These are phyloP conservation scores for Juglanconis juglandina DNA, from an alignment of 2,329 filamentous ascomycete species.

Conservation along the genomic window DNA sequence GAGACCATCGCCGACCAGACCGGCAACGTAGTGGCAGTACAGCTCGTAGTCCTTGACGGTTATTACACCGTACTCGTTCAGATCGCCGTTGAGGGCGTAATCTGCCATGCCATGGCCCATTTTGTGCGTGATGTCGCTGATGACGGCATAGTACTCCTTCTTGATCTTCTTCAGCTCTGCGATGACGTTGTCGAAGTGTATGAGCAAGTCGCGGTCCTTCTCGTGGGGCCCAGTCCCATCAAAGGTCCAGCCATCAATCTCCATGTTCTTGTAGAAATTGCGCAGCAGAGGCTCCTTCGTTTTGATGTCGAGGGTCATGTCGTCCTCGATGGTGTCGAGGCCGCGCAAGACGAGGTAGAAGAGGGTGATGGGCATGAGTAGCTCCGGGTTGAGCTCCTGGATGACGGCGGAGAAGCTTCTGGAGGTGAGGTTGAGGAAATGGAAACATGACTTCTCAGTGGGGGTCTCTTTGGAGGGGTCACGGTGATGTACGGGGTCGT, in stretches of 20 bases:
- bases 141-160: constrained; percentile 76
- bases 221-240: constrained; percentile 81
- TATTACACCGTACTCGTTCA: constrained; percentile 74
- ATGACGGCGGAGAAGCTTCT: constrained; percentile 93
- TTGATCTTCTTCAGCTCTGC: constrained; percentile 86
- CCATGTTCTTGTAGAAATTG: constrained; percentile 74
- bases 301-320: constrained; percentile 82
- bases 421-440: constrained; percentile 81
- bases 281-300: constrained; percentile 85
- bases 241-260: constrained; percentile 87
- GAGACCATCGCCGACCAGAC: constrained; percentile 90
- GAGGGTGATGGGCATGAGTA: constrained; percentile 78
- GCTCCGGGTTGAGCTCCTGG: constrained; percentile 89
- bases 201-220: constrained; percentile 88
- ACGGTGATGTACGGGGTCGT: constrained; percentile 86
- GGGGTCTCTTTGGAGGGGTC: constrained; percentile 70
- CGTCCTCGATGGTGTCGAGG: constrained; percentile 97
- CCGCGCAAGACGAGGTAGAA: constrained; percentile 93
- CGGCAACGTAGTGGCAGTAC: constrained; percentile 98
- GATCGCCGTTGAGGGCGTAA: constrained; percentile 79
- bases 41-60: constrained; percentile 87
- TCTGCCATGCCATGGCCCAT: constrained; percentile 99
- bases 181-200: constrained; percentile 86
- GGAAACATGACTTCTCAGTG: constrained; percentile 78
- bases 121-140: constrained; percentile 85